phyloP scores from a whole-genome alignment of 2,329 filamentous ascomycete species.

The Monosporascus sp. region DNA sequence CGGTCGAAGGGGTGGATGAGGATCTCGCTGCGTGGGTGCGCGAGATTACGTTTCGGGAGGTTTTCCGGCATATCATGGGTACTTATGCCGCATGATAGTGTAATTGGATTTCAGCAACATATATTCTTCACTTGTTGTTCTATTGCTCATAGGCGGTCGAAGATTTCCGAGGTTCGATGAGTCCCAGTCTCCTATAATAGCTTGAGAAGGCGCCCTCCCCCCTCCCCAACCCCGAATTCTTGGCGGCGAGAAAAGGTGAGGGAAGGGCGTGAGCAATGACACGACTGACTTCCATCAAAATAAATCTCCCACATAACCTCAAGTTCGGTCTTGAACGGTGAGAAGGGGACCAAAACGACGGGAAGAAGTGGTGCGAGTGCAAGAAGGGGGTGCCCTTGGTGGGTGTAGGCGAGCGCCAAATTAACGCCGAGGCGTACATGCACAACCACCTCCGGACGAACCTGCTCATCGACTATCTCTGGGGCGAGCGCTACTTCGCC shows the following conservation, averaged over 20 bases:
- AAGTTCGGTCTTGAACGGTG: slow-evolving; percentile 64
- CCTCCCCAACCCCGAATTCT: not conserved
- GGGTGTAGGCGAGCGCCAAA: slow-evolving; percentile 63
- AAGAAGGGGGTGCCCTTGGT: slow-evolving; percentile 60
- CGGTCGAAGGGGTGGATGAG: too few relatives aligned
- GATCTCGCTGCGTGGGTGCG: too few relatives aligned
- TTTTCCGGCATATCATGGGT: too few relatives aligned
- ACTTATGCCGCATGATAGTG: too few relatives aligned
- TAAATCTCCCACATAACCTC: slow-evolving; percentile 70
- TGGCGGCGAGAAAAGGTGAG: slow-evolving; percentile 11
- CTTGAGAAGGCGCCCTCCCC: too few relatives aligned
- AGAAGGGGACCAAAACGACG: slow-evolving; percentile 55
- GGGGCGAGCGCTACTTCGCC: slow-evolving; percentile 62
- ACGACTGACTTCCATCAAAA: slow-evolving; percentile 23
- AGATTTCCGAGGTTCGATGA: too few relatives aligned
- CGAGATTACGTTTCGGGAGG: too few relatives aligned
- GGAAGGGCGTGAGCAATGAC: slow-evolving; percentile 1
- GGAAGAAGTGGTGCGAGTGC: slow-evolving; percentile 56
- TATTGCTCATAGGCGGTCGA: too few relatives aligned
- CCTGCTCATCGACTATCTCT: slow-evolving; percentile 59
- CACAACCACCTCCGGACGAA: slow-evolving; percentile 65
- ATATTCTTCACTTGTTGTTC: too few relatives aligned
- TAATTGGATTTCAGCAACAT: too few relatives aligned
- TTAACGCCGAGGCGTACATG: slow-evolving; percentile 54
- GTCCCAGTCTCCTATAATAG: too few relatives aligned